Conservation (phyloP, 306 rosid species). For the Chamaecrista fasciculata region DNA sequence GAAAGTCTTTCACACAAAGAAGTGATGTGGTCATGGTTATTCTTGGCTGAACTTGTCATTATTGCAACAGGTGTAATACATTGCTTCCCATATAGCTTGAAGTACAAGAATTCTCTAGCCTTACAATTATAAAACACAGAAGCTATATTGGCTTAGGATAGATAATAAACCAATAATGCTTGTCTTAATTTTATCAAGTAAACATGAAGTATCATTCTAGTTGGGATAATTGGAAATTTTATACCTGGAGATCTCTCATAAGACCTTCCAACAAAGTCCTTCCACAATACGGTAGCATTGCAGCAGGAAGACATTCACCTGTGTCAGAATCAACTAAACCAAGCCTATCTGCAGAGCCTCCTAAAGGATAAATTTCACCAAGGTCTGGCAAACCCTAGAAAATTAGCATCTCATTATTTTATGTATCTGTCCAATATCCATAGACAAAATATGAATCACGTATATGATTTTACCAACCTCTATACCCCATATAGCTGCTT, state of each 20-base stretch:
- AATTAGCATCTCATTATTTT: constrained; percentile 47
- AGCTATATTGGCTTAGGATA: constrained; percentile 13
- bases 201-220: constrained; percentile 1
- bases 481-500: constrained; percentile 98
- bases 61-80: constrained; percentile 94
- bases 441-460: constrained; percentile 7
- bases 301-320: constrained; percentile 97
- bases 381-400: constrained; percentile 94
- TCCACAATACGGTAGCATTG: constrained; percentile 95
- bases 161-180: constrained; percentile 17
- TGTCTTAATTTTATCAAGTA: constrained; percentile 31
- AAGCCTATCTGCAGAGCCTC: constrained; percentile 97
- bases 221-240: constrained; percentile 34
- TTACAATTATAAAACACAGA: constrained; percentile 40
- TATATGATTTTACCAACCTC: constrained; percentile 59
- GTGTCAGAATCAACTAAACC: constrained; percentile 80
- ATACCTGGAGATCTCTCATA: constrained; percentile 98
- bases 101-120: constrained; percentile 97
- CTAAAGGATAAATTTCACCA: constrained; percentile 98
- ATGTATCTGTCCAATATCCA: constrained; percentile 22
- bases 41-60: constrained; percentile 97
- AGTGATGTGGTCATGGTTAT: constrained; percentile 68
- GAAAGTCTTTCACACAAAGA: constrained; percentile 77
- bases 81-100: constrained; percentile 82
- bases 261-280: constrained; percentile 95